A percentile compares a stretch with the other conserved stretches of the same genome.
Evolutionary conservation across 495 filamentous ascomycete genomes (phyloP).

Genomic region (Aspergillus nanangensis): DNA sequence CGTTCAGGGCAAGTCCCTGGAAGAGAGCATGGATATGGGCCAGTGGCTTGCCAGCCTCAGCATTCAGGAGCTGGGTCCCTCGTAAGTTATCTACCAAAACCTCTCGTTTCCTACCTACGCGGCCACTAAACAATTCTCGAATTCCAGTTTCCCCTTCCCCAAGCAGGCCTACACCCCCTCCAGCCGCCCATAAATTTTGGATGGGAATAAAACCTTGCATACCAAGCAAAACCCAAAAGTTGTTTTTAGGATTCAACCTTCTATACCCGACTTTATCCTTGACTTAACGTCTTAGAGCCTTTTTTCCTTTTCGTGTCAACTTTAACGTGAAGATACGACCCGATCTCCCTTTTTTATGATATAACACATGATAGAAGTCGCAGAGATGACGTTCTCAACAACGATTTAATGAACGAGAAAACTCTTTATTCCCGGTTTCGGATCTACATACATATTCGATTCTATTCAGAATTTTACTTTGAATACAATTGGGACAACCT

Average conservation of each 20-base stretch:
- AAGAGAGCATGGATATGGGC: conserved; percentile 76
- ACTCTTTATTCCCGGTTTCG: too few relatives aligned
- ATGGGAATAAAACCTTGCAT: too few relatives aligned
- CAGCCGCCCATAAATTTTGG: conserved; percentile 32
- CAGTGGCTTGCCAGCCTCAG: conserved; percentile 91
- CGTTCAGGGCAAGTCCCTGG: conserved; percentile 74
- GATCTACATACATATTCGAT: conserved; percentile 6
- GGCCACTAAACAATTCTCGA: not conserved
- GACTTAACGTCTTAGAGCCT: conserved; percentile 35
- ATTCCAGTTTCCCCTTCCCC: conserved; percentile 70
- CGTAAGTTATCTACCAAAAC: conserved; percentile 55
- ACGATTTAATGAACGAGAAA: conserved; percentile 30
- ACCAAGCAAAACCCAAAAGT: too few relatives aligned
- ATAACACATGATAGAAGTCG: conserved; percentile 13
- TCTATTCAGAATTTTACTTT: conserved; percentile 6
- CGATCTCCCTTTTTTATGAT: conserved; percentile 6
- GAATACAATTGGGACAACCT: not conserved
- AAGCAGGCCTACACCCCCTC: conserved; percentile 67
- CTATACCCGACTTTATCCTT: conserved; percentile 38
- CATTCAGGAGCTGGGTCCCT: conserved; percentile 91
- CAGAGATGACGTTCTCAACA: conserved; percentile 40
- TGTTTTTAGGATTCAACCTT: conserved; percentile 43
- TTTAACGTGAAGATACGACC: conserved; percentile 7
- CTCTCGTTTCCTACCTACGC: not conserved
- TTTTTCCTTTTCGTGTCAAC: conserved; percentile 6